phyloP scores from a whole-genome alignment of 306 rosid genomes.

The Cucumis cinereus region DNA sequence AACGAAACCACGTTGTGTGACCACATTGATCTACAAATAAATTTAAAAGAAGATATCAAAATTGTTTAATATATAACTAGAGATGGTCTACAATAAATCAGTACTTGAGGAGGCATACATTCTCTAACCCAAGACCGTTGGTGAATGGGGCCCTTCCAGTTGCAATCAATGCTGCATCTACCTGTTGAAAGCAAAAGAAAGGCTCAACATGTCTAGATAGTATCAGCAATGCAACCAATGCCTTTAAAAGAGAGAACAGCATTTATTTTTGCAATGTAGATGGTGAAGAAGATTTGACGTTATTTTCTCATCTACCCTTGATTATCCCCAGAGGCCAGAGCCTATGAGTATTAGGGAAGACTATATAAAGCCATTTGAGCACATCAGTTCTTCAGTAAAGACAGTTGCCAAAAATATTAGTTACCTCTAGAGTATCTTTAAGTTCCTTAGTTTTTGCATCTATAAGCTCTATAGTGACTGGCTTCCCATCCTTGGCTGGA shows the following conservation, averaged over 20 bases:
- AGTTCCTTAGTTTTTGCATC: slow-evolving; percentile 92
- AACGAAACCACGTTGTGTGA: slow-evolving; percentile 76
- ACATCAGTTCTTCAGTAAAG: neutral
- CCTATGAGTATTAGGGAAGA: neutral
- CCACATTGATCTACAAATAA: slow-evolving; percentile 60
- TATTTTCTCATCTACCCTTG: neutral
- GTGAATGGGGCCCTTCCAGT: slow-evolving; percentile 99
- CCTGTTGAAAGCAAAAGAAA: slow-evolving; percentile 34
- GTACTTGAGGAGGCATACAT: slow-evolving; percentile 38
- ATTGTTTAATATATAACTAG: neutral
- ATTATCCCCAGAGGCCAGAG: neutral
- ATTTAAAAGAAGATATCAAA: neutral
- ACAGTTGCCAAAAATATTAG: neutral
- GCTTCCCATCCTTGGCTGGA: slow-evolving; percentile 97
- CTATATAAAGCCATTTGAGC: neutral
- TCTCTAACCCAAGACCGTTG: slow-evolving; percentile 87
- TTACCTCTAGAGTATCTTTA: slow-evolving; percentile 90
- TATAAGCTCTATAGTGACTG: slow-evolving; percentile 84
- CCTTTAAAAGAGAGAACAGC: neutral
- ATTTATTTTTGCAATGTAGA: neutral
- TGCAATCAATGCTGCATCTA: slow-evolving; percentile 92
- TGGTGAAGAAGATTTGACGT: neutral
- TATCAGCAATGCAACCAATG: neutral
- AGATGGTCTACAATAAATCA: neutral
- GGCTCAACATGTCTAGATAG: neutral